Evolutionary conservation across 345 rosid species (phyloP).

Genomic region (Aegle marmelos): DNA sequence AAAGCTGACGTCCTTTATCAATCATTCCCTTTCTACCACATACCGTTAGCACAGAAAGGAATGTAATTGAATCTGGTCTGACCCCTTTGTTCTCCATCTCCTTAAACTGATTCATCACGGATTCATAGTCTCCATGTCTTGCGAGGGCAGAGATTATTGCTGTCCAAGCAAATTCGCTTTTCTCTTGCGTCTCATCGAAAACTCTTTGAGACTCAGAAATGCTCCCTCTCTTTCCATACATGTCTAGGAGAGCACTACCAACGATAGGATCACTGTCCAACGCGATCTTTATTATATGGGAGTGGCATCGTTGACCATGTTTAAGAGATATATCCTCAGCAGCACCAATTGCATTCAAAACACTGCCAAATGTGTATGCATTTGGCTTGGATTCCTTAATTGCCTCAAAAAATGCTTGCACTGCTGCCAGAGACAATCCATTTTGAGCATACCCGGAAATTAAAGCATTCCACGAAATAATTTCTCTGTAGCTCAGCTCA

Average conservation of each 20-base stretch:
- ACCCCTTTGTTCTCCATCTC: conserved; percentile 58
- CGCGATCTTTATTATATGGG: conserved; percentile 61
- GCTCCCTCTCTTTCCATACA: conserved; percentile 94
- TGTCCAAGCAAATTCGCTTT: conserved; percentile 76
- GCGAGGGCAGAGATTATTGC: conserved; percentile 81
- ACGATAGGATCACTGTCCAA: conserved; percentile 53
- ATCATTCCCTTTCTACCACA: conserved; percentile 84
- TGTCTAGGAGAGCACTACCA: conserved; percentile 80
- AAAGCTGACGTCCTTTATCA: conserved; percentile 55
- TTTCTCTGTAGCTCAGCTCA: conserved; percentile 50
- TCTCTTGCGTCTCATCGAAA: conserved; percentile 47
- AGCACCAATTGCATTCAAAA: conserved; percentile 71
- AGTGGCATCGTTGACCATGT: conserved; percentile 76
- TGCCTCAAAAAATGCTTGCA: conserved; percentile 42
- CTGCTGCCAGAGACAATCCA: conserved; percentile 54
- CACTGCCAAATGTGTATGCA: conserved; percentile 79
- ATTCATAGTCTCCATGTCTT: conserved; percentile 80
- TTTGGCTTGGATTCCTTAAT: conserved; percentile 51
- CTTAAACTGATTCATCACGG: conserved; percentile 59
- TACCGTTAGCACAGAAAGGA: conserved; percentile 70
- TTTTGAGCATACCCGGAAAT: conserved; percentile 80
- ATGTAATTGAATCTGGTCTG: conserved; percentile 72
- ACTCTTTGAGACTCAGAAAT: conserved; percentile 63
- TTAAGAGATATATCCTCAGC: conserved; percentile 75
- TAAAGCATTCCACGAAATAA: conserved; percentile 79